These are phyloP conservation scores for Phalaenopsis equestris DNA, from an alignment of 106 monocot species.

Conservation along the genomic window DNA sequence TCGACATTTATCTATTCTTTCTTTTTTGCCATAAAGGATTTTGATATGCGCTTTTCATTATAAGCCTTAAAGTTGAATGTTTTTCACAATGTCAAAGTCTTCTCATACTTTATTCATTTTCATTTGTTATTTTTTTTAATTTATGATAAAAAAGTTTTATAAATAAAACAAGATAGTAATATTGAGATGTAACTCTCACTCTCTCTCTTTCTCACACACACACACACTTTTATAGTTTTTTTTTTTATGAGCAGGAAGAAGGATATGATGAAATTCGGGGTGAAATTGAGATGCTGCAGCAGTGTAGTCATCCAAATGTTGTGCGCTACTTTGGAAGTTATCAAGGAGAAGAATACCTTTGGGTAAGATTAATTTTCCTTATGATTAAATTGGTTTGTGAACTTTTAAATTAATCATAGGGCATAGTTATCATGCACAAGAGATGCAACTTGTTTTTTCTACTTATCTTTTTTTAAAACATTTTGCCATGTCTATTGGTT, in stretches of 20 bases:
- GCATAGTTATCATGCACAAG: neutral
- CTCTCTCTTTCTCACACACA: neutral
- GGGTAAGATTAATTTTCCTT: conserved; percentile 41
- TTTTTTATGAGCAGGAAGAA: conserved; percentile 60
- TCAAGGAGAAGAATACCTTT: conserved; percentile 96
- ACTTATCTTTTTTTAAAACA: no score
- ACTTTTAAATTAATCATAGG: neutral
- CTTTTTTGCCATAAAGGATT: neutral
- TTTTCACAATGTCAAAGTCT: neutral
- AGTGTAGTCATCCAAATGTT: conserved; percentile 98
- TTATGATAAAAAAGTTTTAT: neutral
- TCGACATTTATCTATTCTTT: neutral
- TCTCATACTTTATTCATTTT: neutral
- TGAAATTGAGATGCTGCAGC: conserved; percentile 99
- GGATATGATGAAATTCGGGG: conserved; percentile 98
- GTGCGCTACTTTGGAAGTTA: conserved; percentile 98
- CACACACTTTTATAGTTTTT: neutral
- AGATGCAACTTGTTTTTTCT: neutral
- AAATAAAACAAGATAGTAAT: neutral
- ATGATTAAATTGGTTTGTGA: neutral
- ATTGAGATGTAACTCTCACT: neutral
- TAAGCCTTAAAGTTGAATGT: neutral
- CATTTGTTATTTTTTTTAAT: neutral
- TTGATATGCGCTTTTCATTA: neutral
- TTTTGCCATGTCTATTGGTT: no score